Evolutionary conservation across 805 yeast genomes (phyloP).

Genomic region (Starmera pachycereana): DNA sequence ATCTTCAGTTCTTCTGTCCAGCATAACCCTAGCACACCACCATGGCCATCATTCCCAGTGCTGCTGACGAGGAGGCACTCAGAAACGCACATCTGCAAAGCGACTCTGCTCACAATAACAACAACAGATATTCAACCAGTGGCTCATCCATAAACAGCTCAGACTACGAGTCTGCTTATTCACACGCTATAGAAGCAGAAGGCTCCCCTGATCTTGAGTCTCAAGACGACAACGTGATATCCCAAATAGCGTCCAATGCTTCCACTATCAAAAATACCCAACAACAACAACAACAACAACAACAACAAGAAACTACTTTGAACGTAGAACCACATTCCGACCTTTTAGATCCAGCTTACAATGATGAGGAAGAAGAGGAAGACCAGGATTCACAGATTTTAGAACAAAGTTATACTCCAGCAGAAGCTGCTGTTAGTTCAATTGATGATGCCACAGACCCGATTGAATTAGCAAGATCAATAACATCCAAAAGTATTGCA

Average conservation of each 20-base stretch:
- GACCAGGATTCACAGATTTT: too few relatives aligned
- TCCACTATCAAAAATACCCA: background rate
- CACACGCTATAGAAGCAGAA: background rate
- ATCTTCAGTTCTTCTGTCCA: too few relatives aligned
- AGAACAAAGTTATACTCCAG: background rate
- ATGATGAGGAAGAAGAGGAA: background rate
- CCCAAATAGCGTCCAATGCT: background rate
- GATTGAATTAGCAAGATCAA: background rate
- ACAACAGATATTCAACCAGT: too few relatives aligned
- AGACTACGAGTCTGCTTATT: too few relatives aligned
- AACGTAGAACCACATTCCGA: background rate
- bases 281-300: background rate
- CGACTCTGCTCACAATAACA: too few relatives aligned
- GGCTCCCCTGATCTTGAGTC: background rate
- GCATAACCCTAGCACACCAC: too few relatives aligned
- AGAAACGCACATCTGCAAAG: too few relatives aligned
- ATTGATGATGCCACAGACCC: conserved; percentile 2
- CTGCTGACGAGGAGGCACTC: too few relatives aligned
- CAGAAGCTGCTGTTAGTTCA: conserved; percentile 2
- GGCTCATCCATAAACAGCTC: too few relatives aligned
- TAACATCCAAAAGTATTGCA: background rate
- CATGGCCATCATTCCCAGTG: too few relatives aligned
- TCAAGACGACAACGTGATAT: background rate
- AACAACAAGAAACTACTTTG: background rate
- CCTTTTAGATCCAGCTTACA: background rate